Conservation (phyloP, 192 early-diverging fungal species). For the Allomyces javanicus region DNA sequence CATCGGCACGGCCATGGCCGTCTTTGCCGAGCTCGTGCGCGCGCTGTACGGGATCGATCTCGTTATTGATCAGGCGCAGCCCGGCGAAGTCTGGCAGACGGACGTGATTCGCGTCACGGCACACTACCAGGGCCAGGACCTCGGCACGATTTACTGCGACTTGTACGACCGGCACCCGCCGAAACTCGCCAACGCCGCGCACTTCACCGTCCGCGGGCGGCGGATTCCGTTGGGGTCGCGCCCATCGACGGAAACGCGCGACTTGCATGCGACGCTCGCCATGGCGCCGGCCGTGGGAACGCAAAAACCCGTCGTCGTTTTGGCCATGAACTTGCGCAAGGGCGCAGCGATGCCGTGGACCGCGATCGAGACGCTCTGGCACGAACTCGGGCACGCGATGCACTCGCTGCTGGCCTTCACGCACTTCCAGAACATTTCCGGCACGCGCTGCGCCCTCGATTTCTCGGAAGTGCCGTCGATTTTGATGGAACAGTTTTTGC, state of each 20-base stretch:
- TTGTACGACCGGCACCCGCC: slow-evolving; percentile 57
- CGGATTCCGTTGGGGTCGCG: slow-evolving; percentile 12
- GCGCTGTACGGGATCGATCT: slow-evolving; percentile 74
- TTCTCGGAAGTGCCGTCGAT: slow-evolving; percentile 97
- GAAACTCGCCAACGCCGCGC: slow-evolving; percentile 65
- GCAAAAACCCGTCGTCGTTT: slow-evolving; percentile 50
- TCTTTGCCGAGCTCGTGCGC: not conserved
- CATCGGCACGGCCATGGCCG: not conserved
- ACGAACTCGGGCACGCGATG: slow-evolving; percentile 99
- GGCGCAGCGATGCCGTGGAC: slow-evolving; percentile 36
- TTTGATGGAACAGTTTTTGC: slow-evolving; percentile 80
- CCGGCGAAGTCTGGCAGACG: slow-evolving; percentile 78
- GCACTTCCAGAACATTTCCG: slow-evolving; percentile 89
- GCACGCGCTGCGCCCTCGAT: slow-evolving; percentile 82
- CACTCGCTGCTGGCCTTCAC: slow-evolving; percentile 90
- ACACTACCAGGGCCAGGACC: slow-evolving; percentile 50
- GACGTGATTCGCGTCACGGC: slow-evolving; percentile 82
- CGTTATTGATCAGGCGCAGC: slow-evolving; percentile 36
- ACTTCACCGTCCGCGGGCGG: slow-evolving; percentile 85
- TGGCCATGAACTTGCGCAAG: slow-evolving; percentile 49
- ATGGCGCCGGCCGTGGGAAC: slow-evolving; percentile 6
- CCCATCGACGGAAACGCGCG: not conserved
- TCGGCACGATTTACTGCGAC: slow-evolving; percentile 91
- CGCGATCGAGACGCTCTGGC: slow-evolving; percentile 91
- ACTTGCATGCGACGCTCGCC: not conserved